Evolutionary conservation across 495 filamentous ascomycete genomes (phyloP).

Genomic region (Copromyces sp.): DNA sequence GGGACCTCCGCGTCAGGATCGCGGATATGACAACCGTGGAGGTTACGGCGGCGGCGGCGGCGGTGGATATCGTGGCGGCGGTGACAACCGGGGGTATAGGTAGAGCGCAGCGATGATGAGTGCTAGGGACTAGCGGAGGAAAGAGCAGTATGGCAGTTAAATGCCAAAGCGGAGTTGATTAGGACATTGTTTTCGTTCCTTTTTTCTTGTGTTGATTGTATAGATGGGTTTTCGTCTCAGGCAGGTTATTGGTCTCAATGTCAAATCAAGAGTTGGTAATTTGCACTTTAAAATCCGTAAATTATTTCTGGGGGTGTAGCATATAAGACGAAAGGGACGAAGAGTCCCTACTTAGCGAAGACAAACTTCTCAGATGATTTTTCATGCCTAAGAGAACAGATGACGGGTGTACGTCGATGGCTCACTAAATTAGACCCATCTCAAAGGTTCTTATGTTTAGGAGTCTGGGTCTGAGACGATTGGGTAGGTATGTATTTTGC

Average conservation of each 20-base stretch:
- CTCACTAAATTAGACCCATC: too few relatives aligned
- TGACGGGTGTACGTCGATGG: background rate
- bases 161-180: background rate
- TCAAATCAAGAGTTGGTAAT: background rate
- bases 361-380: background rate
- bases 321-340: background rate
- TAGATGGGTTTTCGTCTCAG: background rate
- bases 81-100: background rate
- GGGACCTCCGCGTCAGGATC: background rate
- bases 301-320: background rate
- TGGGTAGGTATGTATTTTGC: background rate
- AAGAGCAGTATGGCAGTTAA: background rate
- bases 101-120: background rate
- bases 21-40: slow-evolving; percentile 5
- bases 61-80: slow-evolving; percentile 5
- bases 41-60: background rate
- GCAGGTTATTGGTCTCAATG: background rate
- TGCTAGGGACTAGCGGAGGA: background rate
- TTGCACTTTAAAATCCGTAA: background rate
- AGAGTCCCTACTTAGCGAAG: background rate
- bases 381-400: background rate
- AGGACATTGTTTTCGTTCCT: background rate
- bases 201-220: background rate
- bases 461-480: too few relatives aligned
- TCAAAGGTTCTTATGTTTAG: too few relatives aligned